A percentile compares a stretch with the other conserved stretches of the same genome.
Conservation (phyloP, 208 protist genomes). For the Trypanosoma lewisi region DNA sequence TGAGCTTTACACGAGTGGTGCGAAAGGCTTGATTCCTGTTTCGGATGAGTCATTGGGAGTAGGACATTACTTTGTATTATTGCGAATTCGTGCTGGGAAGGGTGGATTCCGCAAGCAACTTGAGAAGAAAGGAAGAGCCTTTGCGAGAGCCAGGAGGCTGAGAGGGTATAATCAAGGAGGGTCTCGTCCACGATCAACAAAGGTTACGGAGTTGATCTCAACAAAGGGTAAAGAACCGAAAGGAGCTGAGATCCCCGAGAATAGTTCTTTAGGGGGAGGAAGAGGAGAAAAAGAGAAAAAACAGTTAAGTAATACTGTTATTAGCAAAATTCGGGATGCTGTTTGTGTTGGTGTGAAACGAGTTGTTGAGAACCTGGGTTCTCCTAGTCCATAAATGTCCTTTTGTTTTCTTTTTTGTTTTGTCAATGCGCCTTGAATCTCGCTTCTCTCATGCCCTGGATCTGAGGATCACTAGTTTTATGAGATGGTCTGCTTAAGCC, state of each 20-base stretch:
- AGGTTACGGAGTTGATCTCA: background rate
- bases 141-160: constrained; percentile 60
- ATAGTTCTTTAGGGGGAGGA: background rate
- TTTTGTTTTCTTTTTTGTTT: background rate
- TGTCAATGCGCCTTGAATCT: background rate
- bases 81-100: constrained; percentile 52
- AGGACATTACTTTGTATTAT: constrained; percentile 16
- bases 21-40: constrained; percentile 1
- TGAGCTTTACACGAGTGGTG: constrained; percentile 17
- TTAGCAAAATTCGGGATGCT: constrained; percentile 22
- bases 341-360: constrained; percentile 18
- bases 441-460: background rate
- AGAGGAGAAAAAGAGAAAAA: no score
- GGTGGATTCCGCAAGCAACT: constrained; percentile 84
- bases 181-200: background rate
- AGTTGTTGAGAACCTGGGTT: constrained; percentile 10
- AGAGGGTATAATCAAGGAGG: constrained; percentile 14
- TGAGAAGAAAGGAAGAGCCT: constrained; percentile 82
- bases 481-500: background rate
- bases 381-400: background rate
- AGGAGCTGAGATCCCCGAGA: background rate
- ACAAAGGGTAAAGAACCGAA: background rate
- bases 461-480: background rate
- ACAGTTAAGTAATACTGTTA: background rate
- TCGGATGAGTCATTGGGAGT: constrained; percentile 1